phyloP scores from a whole-genome alignment of 2,329 filamentous ascomycete genomes.

The Colletotrichum neosansevieriae region DNA sequence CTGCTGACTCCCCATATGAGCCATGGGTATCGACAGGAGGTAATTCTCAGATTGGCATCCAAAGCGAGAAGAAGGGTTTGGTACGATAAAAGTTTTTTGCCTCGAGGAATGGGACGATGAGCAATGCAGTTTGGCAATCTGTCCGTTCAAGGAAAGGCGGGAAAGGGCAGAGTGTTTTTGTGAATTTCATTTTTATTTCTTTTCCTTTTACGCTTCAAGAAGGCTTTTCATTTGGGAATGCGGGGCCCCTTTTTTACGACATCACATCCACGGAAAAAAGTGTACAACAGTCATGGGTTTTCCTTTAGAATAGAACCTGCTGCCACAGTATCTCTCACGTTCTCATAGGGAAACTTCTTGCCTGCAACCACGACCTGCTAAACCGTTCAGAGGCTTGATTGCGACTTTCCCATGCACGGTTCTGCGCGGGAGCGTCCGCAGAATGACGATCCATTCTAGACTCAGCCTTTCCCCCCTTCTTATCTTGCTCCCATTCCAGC shows the following conservation, averaged over 20 bases:
- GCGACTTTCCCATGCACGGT: neutral
- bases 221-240: conserved; percentile 15
- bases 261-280: conserved; percentile 4
- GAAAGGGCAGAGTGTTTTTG: neutral
- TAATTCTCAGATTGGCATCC: too few species aligned
- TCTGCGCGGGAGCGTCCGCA: too few species aligned
- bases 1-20: too few species aligned
- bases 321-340: neutral
- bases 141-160: conserved; percentile 3
- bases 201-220: conserved; percentile 3
- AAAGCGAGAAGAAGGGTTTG: neutral
- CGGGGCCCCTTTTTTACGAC: conserved; percentile 12
- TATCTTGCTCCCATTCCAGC: too few species aligned
- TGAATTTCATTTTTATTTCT: neutral
- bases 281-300: conserved; percentile 26
- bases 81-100: neutral
- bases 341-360: too few species aligned
- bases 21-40: too few species aligned
- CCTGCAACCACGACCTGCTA: neutral
- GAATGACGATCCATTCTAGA: too few species aligned
- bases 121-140: conserved; percentile 16
- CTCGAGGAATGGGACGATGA: neutral
- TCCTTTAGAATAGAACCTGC: conserved; percentile 26
- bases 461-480: too few species aligned
- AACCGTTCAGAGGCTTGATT: too few species aligned